A percentile compares a stretch with the other conserved stretches of the same genome.
phyloP scores from a whole-genome alignment of 1,284 basidiomycete genomes.

The Ceratobasidium sp. region DNA sequence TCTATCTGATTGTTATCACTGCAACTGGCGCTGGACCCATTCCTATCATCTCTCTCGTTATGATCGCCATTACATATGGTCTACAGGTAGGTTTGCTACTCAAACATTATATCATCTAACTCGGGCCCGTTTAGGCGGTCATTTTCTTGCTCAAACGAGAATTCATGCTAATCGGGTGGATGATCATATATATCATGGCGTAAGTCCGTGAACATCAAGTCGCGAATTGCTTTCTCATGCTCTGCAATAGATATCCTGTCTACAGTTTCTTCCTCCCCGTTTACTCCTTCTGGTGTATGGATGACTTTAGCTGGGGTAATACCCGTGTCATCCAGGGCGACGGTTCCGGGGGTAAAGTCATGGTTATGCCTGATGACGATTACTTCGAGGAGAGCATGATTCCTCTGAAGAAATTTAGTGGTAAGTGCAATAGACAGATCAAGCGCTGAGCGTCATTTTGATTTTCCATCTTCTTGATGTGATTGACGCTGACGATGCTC shows the following conservation, averaged over 20 bases:
- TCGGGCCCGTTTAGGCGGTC: slow-evolving; percentile 62
- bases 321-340: slow-evolving; percentile 96
- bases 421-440: slow-evolving; percentile 50
- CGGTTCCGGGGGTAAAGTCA: slow-evolving; percentile 95
- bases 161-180: slow-evolving; percentile 98
- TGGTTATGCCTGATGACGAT: slow-evolving; percentile 91
- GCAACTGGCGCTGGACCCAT: slow-evolving; percentile 72
- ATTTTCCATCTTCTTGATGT: no score
- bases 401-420: slow-evolving; percentile 95
- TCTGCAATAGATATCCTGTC: slow-evolving; percentile 73
- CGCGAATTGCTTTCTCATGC: not conserved
- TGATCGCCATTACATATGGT: slow-evolving; percentile 81
- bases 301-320: slow-evolving; percentile 98
- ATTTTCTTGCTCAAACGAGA: slow-evolving; percentile 97
- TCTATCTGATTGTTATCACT: slow-evolving; percentile 86
- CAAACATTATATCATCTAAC: not conserved
- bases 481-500: no score
- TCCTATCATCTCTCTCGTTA: slow-evolving; percentile 86
- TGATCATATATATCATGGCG: slow-evolving; percentile 93
- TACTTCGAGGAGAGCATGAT: slow-evolving; percentile 98
- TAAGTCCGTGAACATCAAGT: slow-evolving; percentile 53
- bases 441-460: not conserved
- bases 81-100: slow-evolving; percentile 61
- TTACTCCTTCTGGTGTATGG: slow-evolving; percentile 99
- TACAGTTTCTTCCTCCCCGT: slow-evolving; percentile 98